Base-by-base conservation (phyloP, 2,329 filamentous ascomycete species). In the Decorospora gaudefroyi region DNA sequence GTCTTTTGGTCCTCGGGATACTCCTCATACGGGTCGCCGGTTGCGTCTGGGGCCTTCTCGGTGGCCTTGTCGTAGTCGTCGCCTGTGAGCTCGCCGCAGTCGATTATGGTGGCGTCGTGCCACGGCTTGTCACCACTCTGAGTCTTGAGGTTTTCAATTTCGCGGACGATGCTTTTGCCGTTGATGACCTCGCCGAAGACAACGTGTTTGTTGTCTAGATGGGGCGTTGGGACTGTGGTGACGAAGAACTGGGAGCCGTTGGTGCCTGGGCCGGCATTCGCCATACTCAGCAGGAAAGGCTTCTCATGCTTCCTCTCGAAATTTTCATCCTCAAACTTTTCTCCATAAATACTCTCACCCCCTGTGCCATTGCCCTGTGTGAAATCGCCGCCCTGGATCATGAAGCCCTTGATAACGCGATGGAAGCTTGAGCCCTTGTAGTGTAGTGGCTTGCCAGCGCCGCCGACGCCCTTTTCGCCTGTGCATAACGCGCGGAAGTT, bases 191-290 rank as follows among this genome's bases (percentile, higher is more conserved):
- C 87, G 53, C 93, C 93, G 62, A 96, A 99, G 16, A 99, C 91
- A 32, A 97, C 93, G 74, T 99, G 92, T 79, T 99, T 99, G 69
- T 84, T 84, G 71, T 99, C 91, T 26, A 97, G 82, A 71, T 97
- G 93, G 33, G 90, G 91, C 10, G 93, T 97, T n/a, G 85, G 80
- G 19, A 96, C 89, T 11, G 93, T 97, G 34, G 93, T 99, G 62
- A 97, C 78, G 81, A 99, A 99, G 82, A 99, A 99, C 68, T 99
- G 93, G 36, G 88, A 95, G 65, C 93, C 93, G 70, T 99, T 99
- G 71, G 93, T 96, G 62, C 86, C 86, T 31, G 90, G 89, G 32
- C 93, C 93, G 55, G 93, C 92, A 70, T 99, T 99, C 64, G 93
- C 93, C 93, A 99, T 99, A 69, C 88, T 95, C 51, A 99, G 79